phyloP scores from a whole-genome alignment of 805 yeast species.

The Metschnikowia continentalis region DNA sequence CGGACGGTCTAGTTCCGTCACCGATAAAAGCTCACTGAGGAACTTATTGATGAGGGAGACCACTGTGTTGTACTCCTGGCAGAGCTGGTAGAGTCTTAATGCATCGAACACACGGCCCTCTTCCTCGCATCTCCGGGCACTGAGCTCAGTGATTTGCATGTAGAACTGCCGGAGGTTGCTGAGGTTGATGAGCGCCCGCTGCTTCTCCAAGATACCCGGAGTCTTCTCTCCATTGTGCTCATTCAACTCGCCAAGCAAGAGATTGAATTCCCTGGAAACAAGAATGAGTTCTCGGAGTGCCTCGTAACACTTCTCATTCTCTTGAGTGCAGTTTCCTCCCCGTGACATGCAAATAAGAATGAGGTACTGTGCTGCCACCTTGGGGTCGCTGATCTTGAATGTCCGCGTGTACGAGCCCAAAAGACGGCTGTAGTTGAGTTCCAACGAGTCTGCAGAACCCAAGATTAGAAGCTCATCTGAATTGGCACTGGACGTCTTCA shows the following conservation, averaged over 20 bases:
- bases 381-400: slow-evolving; percentile 82
- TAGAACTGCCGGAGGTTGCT: slow-evolving; percentile 57
- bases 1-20: slow-evolving; percentile 64
- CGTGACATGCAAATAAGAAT: slow-evolving; percentile 57
- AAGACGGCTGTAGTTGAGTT: slow-evolving; percentile 54
- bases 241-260: slow-evolving; percentile 78
- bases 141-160: slow-evolving; percentile 70
- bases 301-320: slow-evolving; percentile 62
- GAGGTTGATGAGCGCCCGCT: slow-evolving; percentile 61
- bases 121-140: slow-evolving; percentile 83
- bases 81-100: slow-evolving; percentile 75
- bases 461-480: slow-evolving; percentile 35
- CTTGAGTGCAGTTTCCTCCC: slow-evolving; percentile 37
- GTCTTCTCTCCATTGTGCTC: slow-evolving; percentile 63
- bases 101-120: slow-evolving; percentile 89
- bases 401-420: slow-evolving; percentile 77
- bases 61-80: slow-evolving; percentile 84
- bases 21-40: slow-evolving; percentile 71
- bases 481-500: slow-evolving; percentile 44
- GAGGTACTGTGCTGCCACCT: slow-evolving; percentile 87
- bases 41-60: slow-evolving; percentile 67
- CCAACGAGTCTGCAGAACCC: slow-evolving; percentile 30
- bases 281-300: slow-evolving; percentile 79
- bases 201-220: slow-evolving; percentile 81
- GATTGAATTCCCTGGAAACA: slow-evolving; percentile 78